These are phyloP conservation scores for Rosellinia necatrix DNA, from an alignment of 2,329 filamentous ascomycete genomes.

Conservation along the genomic window DNA sequence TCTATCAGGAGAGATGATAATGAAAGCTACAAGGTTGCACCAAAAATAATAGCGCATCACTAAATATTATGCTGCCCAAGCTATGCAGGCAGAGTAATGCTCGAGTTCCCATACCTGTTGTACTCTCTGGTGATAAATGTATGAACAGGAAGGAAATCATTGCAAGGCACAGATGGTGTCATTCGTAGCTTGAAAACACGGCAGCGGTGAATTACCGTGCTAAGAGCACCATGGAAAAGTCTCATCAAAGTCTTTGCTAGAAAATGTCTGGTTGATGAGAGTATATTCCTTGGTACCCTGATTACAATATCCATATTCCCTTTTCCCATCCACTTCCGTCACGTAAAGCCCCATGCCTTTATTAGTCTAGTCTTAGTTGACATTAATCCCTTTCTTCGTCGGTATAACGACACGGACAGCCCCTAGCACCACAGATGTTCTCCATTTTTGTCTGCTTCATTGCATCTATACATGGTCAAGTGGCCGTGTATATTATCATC, in stretches of 20 bases:
- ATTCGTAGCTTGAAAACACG: too few species aligned
- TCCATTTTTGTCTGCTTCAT: constrained; percentile 5
- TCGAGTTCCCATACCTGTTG: too few species aligned
- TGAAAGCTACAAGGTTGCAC: too few species aligned
- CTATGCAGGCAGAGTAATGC: too few species aligned
- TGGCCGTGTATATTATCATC: background rate
- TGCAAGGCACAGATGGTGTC: too few species aligned
- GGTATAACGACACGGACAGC: background rate
- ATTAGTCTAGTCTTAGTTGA: constrained; percentile 21
- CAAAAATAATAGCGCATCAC: too few species aligned
- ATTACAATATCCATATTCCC: constrained; percentile 10
- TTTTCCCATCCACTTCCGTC: background rate
- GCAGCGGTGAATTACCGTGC: background rate
- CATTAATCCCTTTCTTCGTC: background rate
- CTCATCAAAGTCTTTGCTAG: background rate
- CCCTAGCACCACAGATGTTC: background rate
- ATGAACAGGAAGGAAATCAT: too few species aligned
- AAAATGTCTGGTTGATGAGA: background rate
- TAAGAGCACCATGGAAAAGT: background rate
- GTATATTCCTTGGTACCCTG: too few species aligned
- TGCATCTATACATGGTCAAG: background rate
- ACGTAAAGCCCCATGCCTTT: background rate
- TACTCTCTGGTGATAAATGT: too few species aligned
- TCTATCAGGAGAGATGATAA: too few species aligned
- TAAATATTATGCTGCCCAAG: too few species aligned